These are phyloP conservation scores for Cryptococcus jaspeensis DNA, from an alignment of 1,284 basidiomycete genomes.

Conservation along the genomic window DNA sequence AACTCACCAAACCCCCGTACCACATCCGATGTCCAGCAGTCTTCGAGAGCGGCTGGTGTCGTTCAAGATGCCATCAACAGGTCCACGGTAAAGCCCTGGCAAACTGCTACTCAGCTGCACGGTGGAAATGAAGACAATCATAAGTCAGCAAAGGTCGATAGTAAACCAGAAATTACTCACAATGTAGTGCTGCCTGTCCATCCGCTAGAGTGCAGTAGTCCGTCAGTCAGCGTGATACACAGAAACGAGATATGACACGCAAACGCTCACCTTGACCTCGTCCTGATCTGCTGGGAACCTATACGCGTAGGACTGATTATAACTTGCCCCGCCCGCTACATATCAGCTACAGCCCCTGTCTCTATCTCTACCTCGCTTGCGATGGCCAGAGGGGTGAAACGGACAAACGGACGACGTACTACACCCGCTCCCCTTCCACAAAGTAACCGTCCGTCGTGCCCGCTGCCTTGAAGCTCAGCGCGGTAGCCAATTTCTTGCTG, in stretches of 20 bases:
- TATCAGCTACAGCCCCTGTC: background rate
- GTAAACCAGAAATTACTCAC: slow-evolving; percentile 6
- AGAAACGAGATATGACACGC: background rate
- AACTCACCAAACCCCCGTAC: slow-evolving; percentile 18
- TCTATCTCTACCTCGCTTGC: no score
- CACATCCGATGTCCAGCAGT: slow-evolving; percentile 24
- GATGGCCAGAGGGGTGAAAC: no score
- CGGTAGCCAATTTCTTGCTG: background rate
- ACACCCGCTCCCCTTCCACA: slow-evolving; percentile 6
- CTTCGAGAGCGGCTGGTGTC: background rate
- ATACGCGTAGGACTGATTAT: slow-evolving; percentile 17
- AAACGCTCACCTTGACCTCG: slow-evolving; percentile 17
- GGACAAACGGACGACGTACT: slow-evolving; percentile 4
- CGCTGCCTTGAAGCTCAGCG: background rate
- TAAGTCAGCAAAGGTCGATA: no score
- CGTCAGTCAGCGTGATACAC: background rate
- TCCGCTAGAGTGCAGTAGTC: slow-evolving; percentile 8
- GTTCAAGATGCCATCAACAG: slow-evolving; percentile 15
- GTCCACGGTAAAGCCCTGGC: slow-evolving; percentile 21
- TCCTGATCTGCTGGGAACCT: slow-evolving; percentile 23
- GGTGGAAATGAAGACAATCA: background rate
- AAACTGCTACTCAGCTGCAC: slow-evolving; percentile 3
- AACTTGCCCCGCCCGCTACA: slow-evolving; percentile 2
- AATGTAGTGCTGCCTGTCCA: slow-evolving; percentile 20
- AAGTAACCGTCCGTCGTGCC: background rate